Conservation (phyloP, 805 yeast species). For the Saccharomycodes ludwigii region DNA sequence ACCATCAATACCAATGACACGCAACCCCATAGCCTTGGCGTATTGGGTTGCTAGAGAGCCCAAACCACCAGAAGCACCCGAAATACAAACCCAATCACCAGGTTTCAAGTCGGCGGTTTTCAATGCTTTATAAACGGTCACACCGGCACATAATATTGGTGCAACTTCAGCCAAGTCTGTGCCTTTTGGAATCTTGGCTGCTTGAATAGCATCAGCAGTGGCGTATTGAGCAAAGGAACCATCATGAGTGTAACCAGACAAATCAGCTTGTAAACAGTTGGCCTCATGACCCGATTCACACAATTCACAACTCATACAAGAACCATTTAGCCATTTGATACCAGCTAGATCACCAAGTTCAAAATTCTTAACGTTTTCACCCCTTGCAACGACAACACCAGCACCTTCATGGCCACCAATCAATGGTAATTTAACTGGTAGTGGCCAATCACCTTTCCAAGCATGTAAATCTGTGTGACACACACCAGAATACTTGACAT, state of each 20-base stretch:
- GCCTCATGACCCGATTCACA: conserved; percentile 43
- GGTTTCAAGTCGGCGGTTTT: conserved; percentile 37
- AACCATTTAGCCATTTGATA: conserved; percentile 51
- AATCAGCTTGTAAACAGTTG: conserved; percentile 37
- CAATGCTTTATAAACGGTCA: conserved; percentile 49
- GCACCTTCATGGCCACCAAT: conserved; percentile 65
- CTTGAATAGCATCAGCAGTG: conserved; percentile 76
- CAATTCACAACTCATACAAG: conserved; percentile 48
- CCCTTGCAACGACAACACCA: conserved; percentile 49
- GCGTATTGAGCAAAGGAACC: conserved; percentile 85
- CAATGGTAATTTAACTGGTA: conserved; percentile 41
- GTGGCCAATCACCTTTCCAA: conserved; percentile 60
- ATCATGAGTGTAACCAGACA: conserved; percentile 45
- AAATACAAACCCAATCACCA: conserved; percentile 47
- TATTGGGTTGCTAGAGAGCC: conserved; percentile 49
- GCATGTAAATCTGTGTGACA: conserved; percentile 59
- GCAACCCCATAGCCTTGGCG: conserved; percentile 45
- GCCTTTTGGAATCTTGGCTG: conserved; percentile 64
- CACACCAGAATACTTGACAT: conserved; percentile 53
- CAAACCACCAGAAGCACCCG: conserved; percentile 55
- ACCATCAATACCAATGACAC: conserved; percentile 45
- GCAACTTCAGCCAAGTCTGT: conserved; percentile 63
- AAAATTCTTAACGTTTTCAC: conserved; percentile 43
- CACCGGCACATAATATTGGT: conserved; percentile 51
- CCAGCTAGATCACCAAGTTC: conserved; percentile 52